Base-by-base conservation (phyloP, 176 grass and related monocot genomes). In the Dendrocalamus sinicus region DNA sequence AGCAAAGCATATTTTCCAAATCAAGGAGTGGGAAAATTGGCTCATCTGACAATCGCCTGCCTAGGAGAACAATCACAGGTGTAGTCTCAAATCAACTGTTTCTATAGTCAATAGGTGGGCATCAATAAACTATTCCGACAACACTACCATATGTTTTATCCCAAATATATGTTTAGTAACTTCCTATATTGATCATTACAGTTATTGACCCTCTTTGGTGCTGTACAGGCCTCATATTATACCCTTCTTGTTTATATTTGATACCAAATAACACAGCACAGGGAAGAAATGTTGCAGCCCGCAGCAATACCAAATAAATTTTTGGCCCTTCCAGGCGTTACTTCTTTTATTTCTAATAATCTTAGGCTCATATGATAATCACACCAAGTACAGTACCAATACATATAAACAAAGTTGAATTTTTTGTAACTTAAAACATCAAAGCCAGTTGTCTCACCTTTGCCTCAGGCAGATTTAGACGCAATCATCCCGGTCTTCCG, bases 401-500 rank as follows among this genome's bases (percentile, higher is more conserved):
- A 13, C 3, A 6, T 26, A 62, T 6, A 4, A 1, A 23, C 17
- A 65, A 78, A 76, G 28, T 0, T 57, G 5, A 37, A 68, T 4
- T 55, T 55, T 58, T 16, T 26, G 9, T 45, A 61, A 15, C n/a
- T 86, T 65, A 28, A 17, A 30, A 77, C 24, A 69, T 14, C 75
- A 67, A 45, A 28, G 20, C 10, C 23, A 89, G 81, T 66, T 53
- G 78, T 23, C 13, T 74, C 51, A 98, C 93, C 85, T 95, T 83
- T 76, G 35, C 32, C 20, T 86, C 84, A 89, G 0, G 87, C 87
- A 61, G 82, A 79, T 46, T 79, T 80, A 0, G 91, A 92, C 9
- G 96, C 70, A 35, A 98, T 98, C 96, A 98, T 98, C 52, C 96
- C 93, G 10, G 96, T 87, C 83, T 96, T 94, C 63, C 96, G 78